A percentile compares a stretch with the other conserved stretches of the same genome.
Conservation (phyloP, 2,329 filamentous ascomycete species). For the Aspergillus pseudoterreus region DNA sequence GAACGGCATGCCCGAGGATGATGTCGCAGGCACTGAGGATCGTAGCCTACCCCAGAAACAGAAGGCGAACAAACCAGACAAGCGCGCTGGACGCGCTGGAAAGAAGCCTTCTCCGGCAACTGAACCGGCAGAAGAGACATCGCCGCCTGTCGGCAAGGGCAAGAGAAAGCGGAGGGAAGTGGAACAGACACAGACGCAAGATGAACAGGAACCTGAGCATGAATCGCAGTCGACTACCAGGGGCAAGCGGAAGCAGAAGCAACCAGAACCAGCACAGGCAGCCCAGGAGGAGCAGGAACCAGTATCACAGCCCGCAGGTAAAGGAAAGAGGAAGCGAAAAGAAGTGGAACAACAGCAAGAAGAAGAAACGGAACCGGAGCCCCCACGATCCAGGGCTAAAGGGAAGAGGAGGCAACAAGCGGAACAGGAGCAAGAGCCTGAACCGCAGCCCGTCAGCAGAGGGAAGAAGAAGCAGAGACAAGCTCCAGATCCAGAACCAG, state of each 20-base stretch:
- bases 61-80: slow-evolving; percentile 10
- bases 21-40: not conserved
- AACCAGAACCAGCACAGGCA: not conserved
- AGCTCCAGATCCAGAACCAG: slow-evolving; percentile 2
- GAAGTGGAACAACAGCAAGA: not conserved
- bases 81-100: slow-evolving; percentile 13
- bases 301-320: not conserved
- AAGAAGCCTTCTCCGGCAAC: slow-evolving; percentile 2
- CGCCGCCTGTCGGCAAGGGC: not conserved
- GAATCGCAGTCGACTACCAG: not conserved
- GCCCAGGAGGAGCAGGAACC: slow-evolving; percentile 1
- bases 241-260: not conserved
- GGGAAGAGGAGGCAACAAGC: not conserved
- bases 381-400: not conserved
- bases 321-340: not conserved
- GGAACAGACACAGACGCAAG: not conserved
- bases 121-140: not conserved
- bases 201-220: not conserved
- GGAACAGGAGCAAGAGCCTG: slow-evolving; percentile 6
- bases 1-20: slow-evolving; percentile 1
- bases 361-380: not conserved
- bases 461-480: not conserved
- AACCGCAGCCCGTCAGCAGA: slow-evolving; percentile 3
- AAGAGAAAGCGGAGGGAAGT: not conserved
- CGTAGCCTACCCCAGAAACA: slow-evolving; percentile 1